Percentiles rank a stretch among this genome's conserved stretches.
Evolutionary conservation across 1,284 basidiomycete genomes (phyloP).

Genomic region (Papiliotrema flavescens): DNA sequence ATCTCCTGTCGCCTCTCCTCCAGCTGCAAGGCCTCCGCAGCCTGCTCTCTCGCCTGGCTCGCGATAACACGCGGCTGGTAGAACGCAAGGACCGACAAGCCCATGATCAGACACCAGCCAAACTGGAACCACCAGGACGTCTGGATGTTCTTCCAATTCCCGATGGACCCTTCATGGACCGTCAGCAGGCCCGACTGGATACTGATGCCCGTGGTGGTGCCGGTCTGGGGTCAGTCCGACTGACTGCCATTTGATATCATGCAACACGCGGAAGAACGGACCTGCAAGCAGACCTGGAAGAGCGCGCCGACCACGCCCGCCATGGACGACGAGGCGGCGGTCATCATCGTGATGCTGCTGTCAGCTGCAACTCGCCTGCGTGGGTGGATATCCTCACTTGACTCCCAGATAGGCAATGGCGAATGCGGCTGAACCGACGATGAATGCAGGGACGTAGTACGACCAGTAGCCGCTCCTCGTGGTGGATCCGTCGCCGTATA

Average conservation of each 20-base stretch:
- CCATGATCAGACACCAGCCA: slow-evolving; percentile 35
- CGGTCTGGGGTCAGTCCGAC: neutral
- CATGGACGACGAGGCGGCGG: slow-evolving; percentile 27
- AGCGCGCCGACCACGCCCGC: slow-evolving; percentile 40
- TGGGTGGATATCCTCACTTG: neutral
- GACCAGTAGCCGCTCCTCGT: slow-evolving; percentile 20
- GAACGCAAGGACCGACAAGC: neutral
- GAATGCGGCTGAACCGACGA: slow-evolving; percentile 14
- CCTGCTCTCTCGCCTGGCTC: too few species aligned
- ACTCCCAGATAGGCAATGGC: neutral
- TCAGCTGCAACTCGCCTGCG: neutral
- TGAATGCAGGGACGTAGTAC: slow-evolving; percentile 20
- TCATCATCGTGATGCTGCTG: slow-evolving; percentile 35
- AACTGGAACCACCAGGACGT: slow-evolving; percentile 36
- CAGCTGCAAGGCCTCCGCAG: too few species aligned
- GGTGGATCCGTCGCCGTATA: slow-evolving; percentile 7
- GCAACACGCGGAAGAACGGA: neutral
- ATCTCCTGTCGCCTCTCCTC: too few species aligned
- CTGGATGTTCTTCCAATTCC: slow-evolving; percentile 31
- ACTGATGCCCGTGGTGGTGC: slow-evolving; percentile 28
- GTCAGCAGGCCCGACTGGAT: slow-evolving; percentile 43
- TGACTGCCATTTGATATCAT: neutral
- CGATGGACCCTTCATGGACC: slow-evolving; percentile 28
- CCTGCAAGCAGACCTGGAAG: slow-evolving; percentile 36
- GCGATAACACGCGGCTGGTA: neutral